Base-by-base conservation (phyloP, 2,329 filamentous ascomycete genomes). In the Aspergillus vadensis region DNA sequence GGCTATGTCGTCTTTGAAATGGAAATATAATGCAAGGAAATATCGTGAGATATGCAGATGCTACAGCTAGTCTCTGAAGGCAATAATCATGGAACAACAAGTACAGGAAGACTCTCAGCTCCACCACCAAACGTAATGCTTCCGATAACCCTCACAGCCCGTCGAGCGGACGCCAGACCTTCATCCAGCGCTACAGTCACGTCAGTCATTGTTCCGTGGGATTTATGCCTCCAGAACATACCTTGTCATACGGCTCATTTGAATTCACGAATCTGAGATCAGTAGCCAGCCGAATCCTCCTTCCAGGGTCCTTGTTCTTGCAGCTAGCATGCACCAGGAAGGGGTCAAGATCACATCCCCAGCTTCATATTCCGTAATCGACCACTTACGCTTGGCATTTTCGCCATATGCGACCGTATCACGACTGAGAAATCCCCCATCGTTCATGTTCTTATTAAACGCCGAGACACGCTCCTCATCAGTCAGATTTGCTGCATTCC, bases 201-300 rank as follows among this genome's bases (percentile, higher is more conserved):
- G 14, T 49, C 17, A 49, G 44, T 8, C 2, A 30, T n/a, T 23
- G 4, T 4, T n/a, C 15, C 2, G 5, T 27, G 25, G 5, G 1
- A 30, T 7, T 14, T 10, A n/a, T 5, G 23, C 8, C 2, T 8
- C 0, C 19, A 17, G 2, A 15, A 43, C 19, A 9, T 15, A 54
- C 51, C 51, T 60, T 78, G 62, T 83, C 81, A 74, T 78, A 83
- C 0, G 76, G 76, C 49, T 75, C 73, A n/a, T 75, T 76, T 3
- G 75, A 70, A 60, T 83, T 73, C 14, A 63, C 61, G 30, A 63
- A 79, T 21, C 74, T 63, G 53, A 79, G 58, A 65, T 79, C 76
- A 1, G 75, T 77, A 36, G 68, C 70, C 41, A 78, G 53, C 41
- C 76, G 56, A 47, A 78, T 78, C 49, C 69, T 63, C n/a, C 70